phyloP scores from a whole-genome alignment of 495 filamentous ascomycete genomes.

The Hypoxylon trugodes region DNA sequence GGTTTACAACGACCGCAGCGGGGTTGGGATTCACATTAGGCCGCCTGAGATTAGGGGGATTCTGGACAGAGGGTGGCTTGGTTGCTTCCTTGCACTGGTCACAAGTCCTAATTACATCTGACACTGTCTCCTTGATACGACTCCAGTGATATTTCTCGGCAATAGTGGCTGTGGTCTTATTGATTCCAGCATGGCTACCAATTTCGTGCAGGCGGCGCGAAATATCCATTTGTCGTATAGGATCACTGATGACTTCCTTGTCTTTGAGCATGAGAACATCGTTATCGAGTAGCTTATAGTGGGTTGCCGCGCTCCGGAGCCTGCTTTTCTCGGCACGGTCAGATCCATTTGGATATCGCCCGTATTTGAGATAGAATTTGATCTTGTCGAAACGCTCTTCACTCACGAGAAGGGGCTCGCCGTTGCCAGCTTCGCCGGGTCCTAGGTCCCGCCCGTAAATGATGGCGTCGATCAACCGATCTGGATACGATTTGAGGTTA shows the following conservation, averaged over 20 bases:
- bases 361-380: conserved; percentile 92
- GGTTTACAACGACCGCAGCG: not conserved
- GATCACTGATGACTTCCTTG: conserved; percentile 95
- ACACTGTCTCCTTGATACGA: conserved; percentile 98
- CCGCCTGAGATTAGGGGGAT: conserved; percentile 15
- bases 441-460: conserved; percentile 90
- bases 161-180: conserved; percentile 95
- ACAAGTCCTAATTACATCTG: conserved; percentile 91
- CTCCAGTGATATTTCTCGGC: conserved; percentile 97
- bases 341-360: conserved; percentile 90
- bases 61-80: conserved; percentile 56
- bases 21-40: conserved; percentile 34
- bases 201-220: conserved; percentile 76
- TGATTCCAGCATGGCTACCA: conserved; percentile 87
- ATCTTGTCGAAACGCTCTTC: conserved; percentile 99
- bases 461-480: conserved; percentile 89
- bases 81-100: conserved; percentile 84
- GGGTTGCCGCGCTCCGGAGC: conserved; percentile 89
- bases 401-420: conserved; percentile 85
- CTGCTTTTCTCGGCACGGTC: conserved; percentile 96
- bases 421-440: conserved; percentile 47
- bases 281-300: conserved; percentile 84
- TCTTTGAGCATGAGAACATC: conserved; percentile 95
- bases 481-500: conserved; percentile 80
- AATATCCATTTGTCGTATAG: conserved; percentile 90